Conservation (phyloP, 305 asterid species). For the Fraxinus greggii region DNA sequence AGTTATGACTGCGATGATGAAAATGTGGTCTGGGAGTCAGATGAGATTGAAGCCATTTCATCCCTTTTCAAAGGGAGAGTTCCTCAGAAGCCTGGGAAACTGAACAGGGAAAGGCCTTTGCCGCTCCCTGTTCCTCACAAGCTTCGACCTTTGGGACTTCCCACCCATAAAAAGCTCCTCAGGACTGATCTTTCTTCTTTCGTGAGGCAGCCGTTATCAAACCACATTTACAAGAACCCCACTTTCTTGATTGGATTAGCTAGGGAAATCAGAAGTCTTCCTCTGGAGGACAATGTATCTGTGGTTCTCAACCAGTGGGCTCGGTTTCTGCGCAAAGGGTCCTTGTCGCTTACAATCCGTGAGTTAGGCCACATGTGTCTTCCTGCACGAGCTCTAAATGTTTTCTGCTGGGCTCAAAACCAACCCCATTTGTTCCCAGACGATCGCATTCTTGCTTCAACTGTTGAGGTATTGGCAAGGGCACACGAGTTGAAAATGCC, state of each 20-base stretch:
- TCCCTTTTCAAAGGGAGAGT: constrained; percentile 81
- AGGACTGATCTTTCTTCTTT: constrained; percentile 41
- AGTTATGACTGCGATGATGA: constrained; percentile 23
- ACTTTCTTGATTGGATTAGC: constrained; percentile 83
- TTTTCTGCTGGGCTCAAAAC: constrained; percentile 73
- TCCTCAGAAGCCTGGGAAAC: constrained; percentile 81
- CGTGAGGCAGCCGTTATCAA: constrained; percentile 50
- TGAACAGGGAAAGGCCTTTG: constrained; percentile 55
- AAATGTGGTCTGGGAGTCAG: constrained; percentile 55
- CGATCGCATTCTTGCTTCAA: constrained; percentile 81
- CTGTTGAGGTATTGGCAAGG: constrained; percentile 74
- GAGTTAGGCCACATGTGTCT: constrained; percentile 88
- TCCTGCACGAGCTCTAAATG: constrained; percentile 68
- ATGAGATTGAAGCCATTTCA: constrained; percentile 84
- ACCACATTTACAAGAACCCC: constrained; percentile 76
- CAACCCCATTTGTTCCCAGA: constrained; percentile 81
- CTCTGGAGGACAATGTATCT: constrained; percentile 56
- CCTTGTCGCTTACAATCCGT: constrained; percentile 70
- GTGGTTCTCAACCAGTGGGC: constrained; percentile 64
- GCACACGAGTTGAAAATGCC: constrained; percentile 74
- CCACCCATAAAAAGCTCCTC: constrained; percentile 51
- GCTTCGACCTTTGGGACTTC: constrained; percentile 68
- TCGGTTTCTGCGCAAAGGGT: constrained; percentile 79
- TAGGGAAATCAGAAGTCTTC: constrained; percentile 59
- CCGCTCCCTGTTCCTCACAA: constrained; percentile 80